Base-by-base conservation (phyloP, 2,329 filamentous ascomycete species). In the Fusarium heterosporum region DNA sequence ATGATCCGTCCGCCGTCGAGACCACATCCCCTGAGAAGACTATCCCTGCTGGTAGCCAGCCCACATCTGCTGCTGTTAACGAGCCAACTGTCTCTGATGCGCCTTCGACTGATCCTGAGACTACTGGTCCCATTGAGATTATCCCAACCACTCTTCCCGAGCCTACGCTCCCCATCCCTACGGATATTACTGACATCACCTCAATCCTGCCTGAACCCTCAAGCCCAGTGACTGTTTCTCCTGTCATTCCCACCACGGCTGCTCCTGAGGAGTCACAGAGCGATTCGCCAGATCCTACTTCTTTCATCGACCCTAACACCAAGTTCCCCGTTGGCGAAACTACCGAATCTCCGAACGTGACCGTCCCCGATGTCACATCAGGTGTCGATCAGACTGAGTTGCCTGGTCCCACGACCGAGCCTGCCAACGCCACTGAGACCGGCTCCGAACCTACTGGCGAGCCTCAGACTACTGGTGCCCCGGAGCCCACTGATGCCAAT, bases 71-170 rank as follows among this genome's bases (percentile, higher is more conserved):
- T 29, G 55, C n/a, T 39, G 22, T 22, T 25, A 34, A 48, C n/a
- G 49, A 48, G 26, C 36, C 62, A 57, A 66, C 63, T 13, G 41
- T 49, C 28, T 66, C 63, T n/a, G 58, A 32, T 16, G 49, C 32
- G 16, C 64, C 60, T 34, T 53, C 64, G 25, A 64, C 52, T 16
- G 54, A 61, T 3, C 64, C 68, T 13, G 41, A 63, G 39, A 66
- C 61, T n/a, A 68, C 67, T 34, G 54, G 47, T 19, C 39, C 50
- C 1, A 25, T 41, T 17, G 55, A 60, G n/a, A 26, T 55, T 14
- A 41, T 58, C n/a, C 63, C 64, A 4, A 68, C 65, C 13, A 61
- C 55, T 16, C 28, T 45, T 22, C 55, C 64, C 10, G 50, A 68
- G n/a, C 43, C 60, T n/a, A 58, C 57, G 14, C 52, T 61, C 12